phyloP scores from a whole-genome alignment of 192 early-diverging fungal species.

The Phycomyces blakesleeanus region DNA sequence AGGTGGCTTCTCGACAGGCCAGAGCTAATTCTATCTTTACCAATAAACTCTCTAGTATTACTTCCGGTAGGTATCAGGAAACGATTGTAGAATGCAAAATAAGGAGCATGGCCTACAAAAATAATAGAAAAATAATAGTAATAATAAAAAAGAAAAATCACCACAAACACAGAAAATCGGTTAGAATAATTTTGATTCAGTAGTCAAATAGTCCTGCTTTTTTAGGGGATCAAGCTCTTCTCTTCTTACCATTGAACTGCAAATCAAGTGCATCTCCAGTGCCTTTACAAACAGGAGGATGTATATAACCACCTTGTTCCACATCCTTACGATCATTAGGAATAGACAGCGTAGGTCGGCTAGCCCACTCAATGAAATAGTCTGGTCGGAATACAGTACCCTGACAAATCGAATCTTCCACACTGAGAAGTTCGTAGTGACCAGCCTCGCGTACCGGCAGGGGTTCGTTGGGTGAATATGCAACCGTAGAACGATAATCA shows the following conservation, averaged over 20 bases:
- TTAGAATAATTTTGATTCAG: too few relatives aligned
- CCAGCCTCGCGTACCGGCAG: slow-evolving; percentile 33
- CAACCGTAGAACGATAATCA: neutral
- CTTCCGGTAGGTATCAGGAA: slow-evolving; percentile 2
- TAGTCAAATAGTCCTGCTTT: slow-evolving; percentile 4
- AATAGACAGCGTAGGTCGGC: slow-evolving; percentile 25
- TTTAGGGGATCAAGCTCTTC: neutral
- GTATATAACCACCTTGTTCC: slow-evolving; percentile 22
- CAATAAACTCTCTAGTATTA: slow-evolving; percentile 1
- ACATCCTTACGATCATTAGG: slow-evolving; percentile 18
- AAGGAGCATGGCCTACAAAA: slow-evolving; percentile 26
- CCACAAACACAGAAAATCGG: too few relatives aligned
- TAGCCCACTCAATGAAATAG: slow-evolving; percentile 22
- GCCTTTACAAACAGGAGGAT: slow-evolving; percentile 34
- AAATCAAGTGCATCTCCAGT: slow-evolving; percentile 32
- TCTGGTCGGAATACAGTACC: slow-evolving; percentile 34
- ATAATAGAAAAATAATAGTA: neutral
- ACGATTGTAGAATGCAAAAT: slow-evolving; percentile 22
- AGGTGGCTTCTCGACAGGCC: slow-evolving; percentile 28
- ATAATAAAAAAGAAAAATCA: neutral
- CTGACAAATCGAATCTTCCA: slow-evolving; percentile 38
- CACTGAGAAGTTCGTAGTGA: slow-evolving; percentile 36
- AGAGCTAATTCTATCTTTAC: slow-evolving; percentile 21
- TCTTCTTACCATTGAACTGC: slow-evolving; percentile 25
- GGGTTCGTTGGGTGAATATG: slow-evolving; percentile 29